Percentiles rank a stretch among this genome's conserved stretches.
Conservation (phyloP, 257 asterid species). For the Ocimum tenuiflorum region DNA sequence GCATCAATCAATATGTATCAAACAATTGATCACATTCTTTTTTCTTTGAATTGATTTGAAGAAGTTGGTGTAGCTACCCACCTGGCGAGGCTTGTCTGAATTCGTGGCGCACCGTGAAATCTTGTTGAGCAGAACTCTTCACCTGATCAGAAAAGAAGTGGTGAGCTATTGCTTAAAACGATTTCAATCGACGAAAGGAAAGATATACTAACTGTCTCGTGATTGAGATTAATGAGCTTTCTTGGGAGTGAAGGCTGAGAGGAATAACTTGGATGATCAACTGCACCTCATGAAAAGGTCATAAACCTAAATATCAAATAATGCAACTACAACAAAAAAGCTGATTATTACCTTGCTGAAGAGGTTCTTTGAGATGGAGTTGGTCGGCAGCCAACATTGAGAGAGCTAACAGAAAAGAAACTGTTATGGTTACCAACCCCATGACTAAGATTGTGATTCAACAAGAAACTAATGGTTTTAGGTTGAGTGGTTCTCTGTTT, state of each 20-base stretch:
- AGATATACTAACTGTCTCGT: slow-evolving; percentile 25
- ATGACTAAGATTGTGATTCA: slow-evolving; percentile 16
- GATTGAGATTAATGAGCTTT: slow-evolving; percentile 34
- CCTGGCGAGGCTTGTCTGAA: slow-evolving; percentile 26
- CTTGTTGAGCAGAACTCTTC: slow-evolving; percentile 29
- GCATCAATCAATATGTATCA: too few species aligned
- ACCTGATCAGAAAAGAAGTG: slow-evolving; percentile 15
- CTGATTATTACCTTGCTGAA: slow-evolving; percentile 20
- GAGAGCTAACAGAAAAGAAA: slow-evolving; percentile 25
- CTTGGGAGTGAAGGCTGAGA: slow-evolving; percentile 34
- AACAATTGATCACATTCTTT: too few species aligned
- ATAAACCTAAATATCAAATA: not conserved
- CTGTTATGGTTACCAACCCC: slow-evolving; percentile 24
- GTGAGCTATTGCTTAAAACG: too few species aligned
- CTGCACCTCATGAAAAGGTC: slow-evolving; percentile 2
- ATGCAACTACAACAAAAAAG: not conserved
- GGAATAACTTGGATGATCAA: slow-evolving; percentile 21
- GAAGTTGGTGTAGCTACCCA: too few species aligned
- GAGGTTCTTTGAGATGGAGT: slow-evolving; percentile 14
- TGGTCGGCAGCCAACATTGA: slow-evolving; percentile 32
- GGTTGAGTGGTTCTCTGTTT: not conserved
- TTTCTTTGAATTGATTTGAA: too few species aligned
- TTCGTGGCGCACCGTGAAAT: slow-evolving; percentile 14
- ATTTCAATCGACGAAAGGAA: too few species aligned
- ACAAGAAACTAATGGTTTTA: not conserved